Conservation (phyloP, 352 stramenopile genomes). For the Phytopythium delawarense region DNA sequence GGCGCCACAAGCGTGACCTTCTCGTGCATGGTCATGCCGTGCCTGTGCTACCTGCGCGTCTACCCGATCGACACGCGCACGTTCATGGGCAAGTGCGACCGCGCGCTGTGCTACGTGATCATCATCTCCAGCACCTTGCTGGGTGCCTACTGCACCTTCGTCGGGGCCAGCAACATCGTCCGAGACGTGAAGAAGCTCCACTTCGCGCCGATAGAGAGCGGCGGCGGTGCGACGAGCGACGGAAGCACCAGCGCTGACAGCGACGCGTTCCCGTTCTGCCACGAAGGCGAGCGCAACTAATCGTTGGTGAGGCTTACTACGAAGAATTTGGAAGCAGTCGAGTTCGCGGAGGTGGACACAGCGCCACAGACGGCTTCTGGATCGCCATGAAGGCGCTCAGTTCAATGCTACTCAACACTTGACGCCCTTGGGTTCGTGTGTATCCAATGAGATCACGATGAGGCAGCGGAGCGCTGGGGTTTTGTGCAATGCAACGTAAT, state of each 20-base stretch:
- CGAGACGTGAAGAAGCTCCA: slow-evolving; percentile 42
- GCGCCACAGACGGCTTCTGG: too few relatives aligned
- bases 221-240: not conserved
- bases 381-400: too few relatives aligned
- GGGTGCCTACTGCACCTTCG: slow-evolving; percentile 47
- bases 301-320: too few relatives aligned
- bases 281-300: slow-evolving; percentile 38
- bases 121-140: slow-evolving; percentile 47
- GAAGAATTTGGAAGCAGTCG: too few relatives aligned
- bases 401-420: too few relatives aligned
- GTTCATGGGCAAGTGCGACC: slow-evolving; percentile 44
- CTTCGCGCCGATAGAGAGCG: slow-evolving; percentile 30
- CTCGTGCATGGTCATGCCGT: slow-evolving; percentile 79
- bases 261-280: slow-evolving; percentile 57
- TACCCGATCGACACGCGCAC: slow-evolving; percentile 47
- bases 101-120: slow-evolving; percentile 46
- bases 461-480: too few relatives aligned
- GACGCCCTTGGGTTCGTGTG: too few relatives aligned
- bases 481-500: too few relatives aligned
- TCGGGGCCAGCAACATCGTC: slow-evolving; percentile 49
- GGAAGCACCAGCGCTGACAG: slow-evolving; percentile 6
- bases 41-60: slow-evolving; percentile 66
- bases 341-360: too few relatives aligned
- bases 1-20: slow-evolving; percentile 55
- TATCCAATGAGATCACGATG: too few relatives aligned